Conservation (phyloP, 192 early-diverging fungal species). For the Pilaira anomala region DNA sequence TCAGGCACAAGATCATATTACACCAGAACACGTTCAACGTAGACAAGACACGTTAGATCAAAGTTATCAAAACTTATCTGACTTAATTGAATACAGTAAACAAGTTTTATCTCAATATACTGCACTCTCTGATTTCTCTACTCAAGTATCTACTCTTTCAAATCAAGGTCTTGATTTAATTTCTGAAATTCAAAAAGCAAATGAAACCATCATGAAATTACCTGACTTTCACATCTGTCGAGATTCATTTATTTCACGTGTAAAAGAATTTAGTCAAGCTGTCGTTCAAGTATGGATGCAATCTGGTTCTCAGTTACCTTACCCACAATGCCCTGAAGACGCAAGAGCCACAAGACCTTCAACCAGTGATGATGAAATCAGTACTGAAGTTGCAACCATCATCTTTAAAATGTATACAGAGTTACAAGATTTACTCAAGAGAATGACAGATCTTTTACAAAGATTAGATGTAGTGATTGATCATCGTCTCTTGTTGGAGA, state of each 20-base stretch:
- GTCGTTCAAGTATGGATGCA: constrained; percentile 18
- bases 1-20: constrained; percentile 2
- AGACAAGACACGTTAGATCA: constrained; percentile 20
- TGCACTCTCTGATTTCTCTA: constrained; percentile 6
- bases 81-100: constrained; percentile 8
- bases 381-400: constrained; percentile 10
- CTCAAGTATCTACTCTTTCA: background rate
- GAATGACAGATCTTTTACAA: constrained; percentile 11
- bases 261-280: constrained; percentile 6
- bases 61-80: background rate
- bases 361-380: constrained; percentile 22
- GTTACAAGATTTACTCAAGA: constrained; percentile 8
- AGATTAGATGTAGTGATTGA: background rate
- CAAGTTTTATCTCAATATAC: constrained; percentile 21
- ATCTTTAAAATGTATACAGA: constrained; percentile 10
- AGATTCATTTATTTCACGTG: background rate
- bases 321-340: constrained; percentile 22
- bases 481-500: background rate
- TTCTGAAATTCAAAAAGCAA: constrained; percentile 1
- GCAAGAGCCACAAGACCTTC: constrained; percentile 21
- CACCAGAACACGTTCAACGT: constrained; percentile 23
- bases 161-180: background rate
- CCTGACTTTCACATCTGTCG: background rate
- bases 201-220: background rate
- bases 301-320: constrained; percentile 14